Evolutionary conservation across 306 rosid species (phyloP).

Genomic region (Lathyrus aphaca): DNA sequence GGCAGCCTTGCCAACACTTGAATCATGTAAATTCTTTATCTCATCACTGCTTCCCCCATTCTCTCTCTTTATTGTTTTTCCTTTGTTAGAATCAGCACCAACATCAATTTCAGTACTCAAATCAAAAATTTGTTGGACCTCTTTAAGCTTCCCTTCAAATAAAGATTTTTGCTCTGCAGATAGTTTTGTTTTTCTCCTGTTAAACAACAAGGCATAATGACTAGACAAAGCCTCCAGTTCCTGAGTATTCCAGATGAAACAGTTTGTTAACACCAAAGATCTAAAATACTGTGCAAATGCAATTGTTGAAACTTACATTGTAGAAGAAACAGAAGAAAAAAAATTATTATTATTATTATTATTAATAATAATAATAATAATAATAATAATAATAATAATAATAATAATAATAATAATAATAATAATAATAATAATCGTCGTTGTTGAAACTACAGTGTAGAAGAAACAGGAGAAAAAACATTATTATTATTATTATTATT

Average conservation of each 20-base stretch:
- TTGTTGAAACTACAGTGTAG: too few relatives aligned
- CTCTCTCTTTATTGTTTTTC: constrained; percentile 69
- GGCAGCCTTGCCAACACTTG: constrained; percentile 94
- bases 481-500: too few relatives aligned
- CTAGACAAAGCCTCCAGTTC: constrained; percentile 91
- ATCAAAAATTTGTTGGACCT: constrained; percentile 83
- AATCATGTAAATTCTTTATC: constrained; percentile 81
- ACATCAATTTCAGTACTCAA: constrained; percentile 68
- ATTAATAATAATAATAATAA: constrained; percentile 9
- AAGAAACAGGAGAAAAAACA: too few relatives aligned
- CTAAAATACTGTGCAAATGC: not conserved
- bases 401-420: too few relatives aligned
- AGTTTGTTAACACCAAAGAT: constrained; percentile 32
- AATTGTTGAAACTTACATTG: constrained; percentile 4
- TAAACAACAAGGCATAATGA: constrained; percentile 84
- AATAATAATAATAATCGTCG: too few relatives aligned
- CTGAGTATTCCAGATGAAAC: constrained; percentile 51
- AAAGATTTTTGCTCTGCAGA: constrained; percentile 72
- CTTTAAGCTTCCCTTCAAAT: constrained; percentile 85
- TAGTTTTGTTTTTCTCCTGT: constrained; percentile 81
- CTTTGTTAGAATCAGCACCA: constrained; percentile 64
- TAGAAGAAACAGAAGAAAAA: constrained; percentile 12
- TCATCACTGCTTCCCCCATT: constrained; percentile 72
- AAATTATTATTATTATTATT: too few relatives aligned
- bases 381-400: too few relatives aligned